Percentiles rank a stretch among this genome's conserved stretches.
Evolutionary conservation across 164 flowering plant genomes (phyloP).

Genomic region (Protea cynaroides): DNA sequence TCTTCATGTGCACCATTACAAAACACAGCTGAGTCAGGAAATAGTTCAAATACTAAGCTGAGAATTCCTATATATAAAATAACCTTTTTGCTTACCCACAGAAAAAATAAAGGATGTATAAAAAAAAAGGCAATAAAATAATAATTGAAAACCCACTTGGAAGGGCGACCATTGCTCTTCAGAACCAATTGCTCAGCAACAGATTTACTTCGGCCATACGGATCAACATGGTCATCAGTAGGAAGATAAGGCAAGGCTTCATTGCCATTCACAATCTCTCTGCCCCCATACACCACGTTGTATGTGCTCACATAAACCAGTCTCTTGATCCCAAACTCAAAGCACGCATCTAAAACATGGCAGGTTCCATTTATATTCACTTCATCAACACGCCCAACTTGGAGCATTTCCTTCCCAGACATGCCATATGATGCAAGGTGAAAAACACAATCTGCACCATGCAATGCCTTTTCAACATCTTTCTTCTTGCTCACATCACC

Average conservation of each 20-base stretch:
- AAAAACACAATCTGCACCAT: constrained; percentile 87
- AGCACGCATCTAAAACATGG: constrained; percentile 68
- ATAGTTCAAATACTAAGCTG: not conserved
- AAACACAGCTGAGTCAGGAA: not conserved
- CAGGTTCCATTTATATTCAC: constrained; percentile 86
- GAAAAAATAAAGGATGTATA: too few relatives aligned
- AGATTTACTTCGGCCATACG: constrained; percentile 79
- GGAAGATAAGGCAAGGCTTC: constrained; percentile 75
- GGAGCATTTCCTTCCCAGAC: constrained; percentile 98
- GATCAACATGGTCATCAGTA: constrained; percentile 68
- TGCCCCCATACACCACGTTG: constrained; percentile 87
- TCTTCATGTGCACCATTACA: not conserved
- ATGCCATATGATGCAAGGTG: constrained; percentile 91
- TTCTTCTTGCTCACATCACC: constrained; percentile 58
- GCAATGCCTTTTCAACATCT: constrained; percentile 70
- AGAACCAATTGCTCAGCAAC: constrained; percentile 89
- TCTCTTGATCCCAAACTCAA: constrained; percentile 57
- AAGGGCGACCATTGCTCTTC: constrained; percentile 74
- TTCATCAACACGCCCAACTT: constrained; percentile 67
- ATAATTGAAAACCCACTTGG: constrained; percentile 45
- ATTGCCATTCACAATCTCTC: constrained; percentile 77
- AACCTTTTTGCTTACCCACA: too few relatives aligned
- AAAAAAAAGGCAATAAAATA: too few relatives aligned
- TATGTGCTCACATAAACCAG: constrained; percentile 87
- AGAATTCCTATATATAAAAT: not conserved